Conservation (phyloP, 106 monocot species). For the Platanthera zijinensis region DNA sequence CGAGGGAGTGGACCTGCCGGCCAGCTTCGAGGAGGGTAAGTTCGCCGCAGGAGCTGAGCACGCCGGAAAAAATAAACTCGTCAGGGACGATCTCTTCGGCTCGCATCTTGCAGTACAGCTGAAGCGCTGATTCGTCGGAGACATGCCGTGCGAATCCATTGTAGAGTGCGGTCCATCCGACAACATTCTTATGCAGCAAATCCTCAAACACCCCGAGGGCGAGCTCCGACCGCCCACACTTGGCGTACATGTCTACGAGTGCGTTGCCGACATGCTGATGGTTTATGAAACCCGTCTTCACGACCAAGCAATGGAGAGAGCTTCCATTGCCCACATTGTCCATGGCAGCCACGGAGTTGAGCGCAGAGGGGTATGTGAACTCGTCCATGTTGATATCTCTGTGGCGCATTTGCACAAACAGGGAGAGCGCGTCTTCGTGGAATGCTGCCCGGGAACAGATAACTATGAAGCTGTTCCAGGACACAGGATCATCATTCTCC, state of each 20-base stretch:
- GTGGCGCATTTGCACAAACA: slow-evolving; percentile 45
- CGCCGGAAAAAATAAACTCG: slow-evolving; percentile 35
- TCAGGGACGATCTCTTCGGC: slow-evolving; percentile 18
- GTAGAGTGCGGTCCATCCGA: slow-evolving; percentile 48
- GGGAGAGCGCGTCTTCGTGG: slow-evolving; percentile 15
- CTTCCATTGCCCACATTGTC: slow-evolving; percentile 9
- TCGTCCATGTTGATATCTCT: slow-evolving; percentile 37
- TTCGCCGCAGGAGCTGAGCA: slow-evolving; percentile 48
- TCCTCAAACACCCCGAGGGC: slow-evolving; percentile 28
- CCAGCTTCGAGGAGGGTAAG: slow-evolving; percentile 35
- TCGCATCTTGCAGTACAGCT: slow-evolving; percentile 30
- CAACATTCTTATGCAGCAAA: slow-evolving; percentile 23
- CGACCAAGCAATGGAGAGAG: slow-evolving; percentile 24
- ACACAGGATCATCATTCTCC: slow-evolving; percentile 22
- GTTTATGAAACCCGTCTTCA: slow-evolving; percentile 20
- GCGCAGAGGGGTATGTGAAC: slow-evolving; percentile 42
- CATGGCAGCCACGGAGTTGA: slow-evolving; percentile 25
- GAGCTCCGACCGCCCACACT: slow-evolving; percentile 17
- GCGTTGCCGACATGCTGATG: slow-evolving; percentile 42
- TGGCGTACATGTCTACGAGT: slow-evolving; percentile 32
- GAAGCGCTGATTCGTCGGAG: slow-evolving; percentile 22
- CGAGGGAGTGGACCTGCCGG: slow-evolving; percentile 31
- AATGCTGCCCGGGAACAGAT: slow-evolving; percentile 15
- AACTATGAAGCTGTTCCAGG: slow-evolving; percentile 47
- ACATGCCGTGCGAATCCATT: slow-evolving; percentile 29